Conservation (phyloP, 2,329 filamentous ascomycete genomes). For the Colletotrichum sublineola region DNA sequence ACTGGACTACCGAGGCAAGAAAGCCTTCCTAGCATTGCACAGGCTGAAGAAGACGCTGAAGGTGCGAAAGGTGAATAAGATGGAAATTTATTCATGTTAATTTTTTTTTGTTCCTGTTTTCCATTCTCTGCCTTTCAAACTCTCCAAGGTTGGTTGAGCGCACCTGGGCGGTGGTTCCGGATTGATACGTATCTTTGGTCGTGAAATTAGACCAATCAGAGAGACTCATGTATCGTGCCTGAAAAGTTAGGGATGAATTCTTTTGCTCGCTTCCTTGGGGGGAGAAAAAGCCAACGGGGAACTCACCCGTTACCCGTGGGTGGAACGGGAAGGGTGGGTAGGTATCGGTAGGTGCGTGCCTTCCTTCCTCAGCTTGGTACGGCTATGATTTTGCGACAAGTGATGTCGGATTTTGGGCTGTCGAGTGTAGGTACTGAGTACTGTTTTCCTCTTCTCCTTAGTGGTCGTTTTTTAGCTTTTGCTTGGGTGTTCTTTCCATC, state of each 20-base stretch:
- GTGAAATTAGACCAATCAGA: conserved; percentile 7
- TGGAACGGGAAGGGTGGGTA: background rate
- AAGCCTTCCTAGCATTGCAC: conserved; percentile 32
- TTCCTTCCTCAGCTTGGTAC: background rate
- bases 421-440: too few relatives aligned
- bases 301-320: background rate
- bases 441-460: background rate
- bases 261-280: background rate
- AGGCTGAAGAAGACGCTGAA: conserved; percentile 26
- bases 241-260: background rate
- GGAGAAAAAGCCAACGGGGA: background rate
- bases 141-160: background rate
- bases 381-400: background rate
- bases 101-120: background rate
- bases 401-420: background rate
- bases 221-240: background rate
- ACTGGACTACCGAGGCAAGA: conserved; percentile 13
- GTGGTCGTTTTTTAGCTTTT: background rate
- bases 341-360: background rate
- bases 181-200: conserved; percentile 9
- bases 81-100: background rate
- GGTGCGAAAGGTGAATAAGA: background rate
- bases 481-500: background rate
- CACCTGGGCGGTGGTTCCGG: background rate
- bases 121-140: background rate